phyloP scores from a whole-genome alignment of 306 rosid species.

The Gynostemma pentaphyllum region DNA sequence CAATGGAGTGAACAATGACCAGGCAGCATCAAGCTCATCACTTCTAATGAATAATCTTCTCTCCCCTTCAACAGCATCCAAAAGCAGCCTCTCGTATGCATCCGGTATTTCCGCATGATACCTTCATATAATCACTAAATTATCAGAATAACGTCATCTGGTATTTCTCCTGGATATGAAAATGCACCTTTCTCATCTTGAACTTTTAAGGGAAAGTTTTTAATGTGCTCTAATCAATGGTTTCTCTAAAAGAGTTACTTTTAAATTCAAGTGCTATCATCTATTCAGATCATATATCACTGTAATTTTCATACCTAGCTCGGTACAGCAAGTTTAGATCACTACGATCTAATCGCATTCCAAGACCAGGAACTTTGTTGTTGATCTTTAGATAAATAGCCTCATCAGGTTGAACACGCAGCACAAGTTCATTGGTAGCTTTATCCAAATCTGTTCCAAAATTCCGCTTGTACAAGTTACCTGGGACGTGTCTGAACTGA shows the following conservation, averaged over 20 bases:
- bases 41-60: constrained; percentile 86
- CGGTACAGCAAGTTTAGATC: constrained; percentile 80
- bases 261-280: background rate
- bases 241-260: background rate
- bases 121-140: constrained; percentile 37
- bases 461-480: constrained; percentile 78
- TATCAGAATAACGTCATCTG: background rate
- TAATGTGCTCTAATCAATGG: background rate
- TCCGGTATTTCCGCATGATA: constrained; percentile 82
- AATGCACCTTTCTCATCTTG: background rate
- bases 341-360: constrained; percentile 92
- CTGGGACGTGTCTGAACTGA: constrained; percentile 93
- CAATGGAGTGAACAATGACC: constrained; percentile 84
- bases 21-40: constrained; percentile 93
- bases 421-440: constrained; percentile 91
- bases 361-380: constrained; percentile 95
- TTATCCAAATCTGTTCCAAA: constrained; percentile 88
- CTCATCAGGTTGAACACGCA: constrained; percentile 96
- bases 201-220: background rate
- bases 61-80: constrained; percentile 94
- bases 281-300: background rate
- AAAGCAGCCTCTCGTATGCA: constrained; percentile 84
- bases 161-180: background rate
- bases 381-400: constrained; percentile 94
- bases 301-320: constrained; percentile 41